phyloP scores from a whole-genome alignment of 2,329 filamentous ascomycete genomes.

The Botrytis fragariae region DNA sequence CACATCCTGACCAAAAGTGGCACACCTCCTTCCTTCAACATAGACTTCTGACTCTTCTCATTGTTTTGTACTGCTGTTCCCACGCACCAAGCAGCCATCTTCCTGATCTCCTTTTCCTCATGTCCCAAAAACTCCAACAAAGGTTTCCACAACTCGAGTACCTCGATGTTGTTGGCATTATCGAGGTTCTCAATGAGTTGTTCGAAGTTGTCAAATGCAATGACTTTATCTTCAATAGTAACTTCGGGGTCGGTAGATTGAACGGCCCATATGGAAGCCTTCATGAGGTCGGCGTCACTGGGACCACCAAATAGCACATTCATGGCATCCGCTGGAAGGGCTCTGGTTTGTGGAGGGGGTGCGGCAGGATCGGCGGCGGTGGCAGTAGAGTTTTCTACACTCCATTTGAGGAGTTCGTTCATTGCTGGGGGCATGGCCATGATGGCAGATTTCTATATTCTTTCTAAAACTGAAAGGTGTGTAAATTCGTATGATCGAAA shows the following conservation, averaged over 20 bases:
- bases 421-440: constrained; percentile 36
- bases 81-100: constrained; percentile 90
- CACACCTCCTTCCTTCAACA: constrained; percentile 63
- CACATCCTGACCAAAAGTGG: constrained; percentile 66
- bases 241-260: constrained; percentile 58
- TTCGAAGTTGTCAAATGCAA: constrained; percentile 93
- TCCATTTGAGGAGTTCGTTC: constrained; percentile 40
- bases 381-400: constrained; percentile 57
- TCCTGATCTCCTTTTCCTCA: constrained; percentile 69
- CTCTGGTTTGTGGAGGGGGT: constrained; percentile 34
- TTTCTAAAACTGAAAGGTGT: not conserved
- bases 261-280: constrained; percentile 75
- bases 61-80: constrained; percentile 98
- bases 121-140: constrained; percentile 68
- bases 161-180: constrained; percentile 92
- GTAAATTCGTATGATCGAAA: not conserved
- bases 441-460: not conserved
- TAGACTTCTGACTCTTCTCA: constrained; percentile 73
- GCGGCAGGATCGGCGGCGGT: constrained; percentile 33
- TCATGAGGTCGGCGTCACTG: constrained; percentile 91
- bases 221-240: constrained; percentile 71
- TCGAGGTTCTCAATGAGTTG: constrained; percentile 89
- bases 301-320: constrained; percentile 76
- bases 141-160: constrained; percentile 76
- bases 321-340: constrained; percentile 68